A percentile compares a stretch with the other conserved stretches of the same genome.
Conservation (phyloP, 495 filamentous ascomycete genomes). For the Hyaloscypha hepaticicola region DNA sequence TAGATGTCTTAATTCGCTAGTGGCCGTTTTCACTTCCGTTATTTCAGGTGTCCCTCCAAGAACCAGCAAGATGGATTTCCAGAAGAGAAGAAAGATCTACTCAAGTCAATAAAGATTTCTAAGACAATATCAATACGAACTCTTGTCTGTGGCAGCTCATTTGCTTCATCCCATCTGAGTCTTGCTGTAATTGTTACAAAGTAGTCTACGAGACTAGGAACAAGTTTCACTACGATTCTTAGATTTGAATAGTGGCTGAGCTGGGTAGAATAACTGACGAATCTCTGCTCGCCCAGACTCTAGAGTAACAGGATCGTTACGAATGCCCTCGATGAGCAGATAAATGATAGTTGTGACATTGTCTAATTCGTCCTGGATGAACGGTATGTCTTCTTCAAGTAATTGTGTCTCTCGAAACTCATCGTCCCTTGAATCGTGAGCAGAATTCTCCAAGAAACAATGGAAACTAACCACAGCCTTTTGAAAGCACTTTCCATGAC, state of each 20-base stretch:
- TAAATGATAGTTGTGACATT: slow-evolving; percentile 69
- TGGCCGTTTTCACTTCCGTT: slow-evolving; percentile 67
- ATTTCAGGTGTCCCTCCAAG: slow-evolving; percentile 77
- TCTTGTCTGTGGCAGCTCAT: slow-evolving; percentile 54
- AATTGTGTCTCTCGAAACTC: slow-evolving; percentile 29
- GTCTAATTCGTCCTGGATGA: slow-evolving; percentile 53
- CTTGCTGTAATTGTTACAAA: slow-evolving; percentile 73
- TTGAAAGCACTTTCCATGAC: slow-evolving; percentile 61
- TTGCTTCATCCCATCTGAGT: slow-evolving; percentile 83
- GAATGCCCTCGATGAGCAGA: slow-evolving; percentile 65
- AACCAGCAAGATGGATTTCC: slow-evolving; percentile 84
- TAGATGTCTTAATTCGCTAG: slow-evolving; percentile 41
- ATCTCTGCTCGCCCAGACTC: slow-evolving; percentile 39
- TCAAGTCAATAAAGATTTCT: slow-evolving; percentile 1
- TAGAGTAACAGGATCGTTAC: slow-evolving; percentile 47
- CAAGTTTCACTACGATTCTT: slow-evolving; percentile 46
- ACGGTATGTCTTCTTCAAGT: slow-evolving; percentile 31
- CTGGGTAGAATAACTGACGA: slow-evolving; percentile 35
- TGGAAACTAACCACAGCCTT: slow-evolving; percentile 41
- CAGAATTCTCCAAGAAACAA: not conserved
- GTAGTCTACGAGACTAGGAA: slow-evolving; percentile 69
- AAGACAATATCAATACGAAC: slow-evolving; percentile 2
- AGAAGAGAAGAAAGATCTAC: slow-evolving; percentile 73
- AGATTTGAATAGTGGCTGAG: slow-evolving; percentile 12
- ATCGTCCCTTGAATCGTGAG: slow-evolving; percentile 36